These are phyloP conservation scores for Clonostachys byssicola DNA, from an alignment of 2,329 filamentous ascomycete species.

Conservation along the genomic window DNA sequence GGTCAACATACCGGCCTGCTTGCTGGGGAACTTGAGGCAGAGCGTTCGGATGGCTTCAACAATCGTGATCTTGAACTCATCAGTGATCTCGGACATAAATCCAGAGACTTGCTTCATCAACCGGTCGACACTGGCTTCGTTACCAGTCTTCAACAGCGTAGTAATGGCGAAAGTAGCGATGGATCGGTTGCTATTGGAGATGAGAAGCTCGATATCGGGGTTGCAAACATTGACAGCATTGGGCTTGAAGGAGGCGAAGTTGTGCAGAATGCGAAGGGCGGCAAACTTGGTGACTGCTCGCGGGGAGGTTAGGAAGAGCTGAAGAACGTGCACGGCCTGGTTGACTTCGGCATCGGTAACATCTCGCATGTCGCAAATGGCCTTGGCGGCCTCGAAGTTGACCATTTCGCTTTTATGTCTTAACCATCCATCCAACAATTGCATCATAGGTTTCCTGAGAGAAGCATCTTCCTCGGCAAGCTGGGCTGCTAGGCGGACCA, in stretches of 20 bases:
- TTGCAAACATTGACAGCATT: slow-evolving; percentile 90
- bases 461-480: slow-evolving; percentile 89
- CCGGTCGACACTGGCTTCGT: slow-evolving; percentile 93
- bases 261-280: slow-evolving; percentile 92
- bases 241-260: slow-evolving; percentile 95
- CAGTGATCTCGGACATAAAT: slow-evolving; percentile 98
- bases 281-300: slow-evolving; percentile 96
- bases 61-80: slow-evolving; percentile 99
- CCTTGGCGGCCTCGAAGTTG: slow-evolving; percentile 98
- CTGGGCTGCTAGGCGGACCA: slow-evolving; percentile 89
- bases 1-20: slow-evolving; percentile 95
- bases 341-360: slow-evolving; percentile 87
- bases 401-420: slow-evolving; percentile 99
- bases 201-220: slow-evolving; percentile 93
- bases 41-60: slow-evolving; percentile 96
- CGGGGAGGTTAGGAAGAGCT: slow-evolving; percentile 94
- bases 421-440: slow-evolving; percentile 92
- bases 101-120: slow-evolving; percentile 98
- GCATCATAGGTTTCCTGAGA: slow-evolving; percentile 93
- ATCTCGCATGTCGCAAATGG: slow-evolving; percentile 91
- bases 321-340: slow-evolving; percentile 90
- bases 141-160: slow-evolving; percentile 95
- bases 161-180: slow-evolving; percentile 99
- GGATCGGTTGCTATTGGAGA: slow-evolving; percentile 94
- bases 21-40: slow-evolving; percentile 95